A percentile compares a stretch with the other conserved stretches of the same genome.
These are phyloP conservation scores for Ceratocystis alfenasii DNA, from an alignment of 2,329 filamentous ascomycete species.

Conservation along the genomic window DNA sequence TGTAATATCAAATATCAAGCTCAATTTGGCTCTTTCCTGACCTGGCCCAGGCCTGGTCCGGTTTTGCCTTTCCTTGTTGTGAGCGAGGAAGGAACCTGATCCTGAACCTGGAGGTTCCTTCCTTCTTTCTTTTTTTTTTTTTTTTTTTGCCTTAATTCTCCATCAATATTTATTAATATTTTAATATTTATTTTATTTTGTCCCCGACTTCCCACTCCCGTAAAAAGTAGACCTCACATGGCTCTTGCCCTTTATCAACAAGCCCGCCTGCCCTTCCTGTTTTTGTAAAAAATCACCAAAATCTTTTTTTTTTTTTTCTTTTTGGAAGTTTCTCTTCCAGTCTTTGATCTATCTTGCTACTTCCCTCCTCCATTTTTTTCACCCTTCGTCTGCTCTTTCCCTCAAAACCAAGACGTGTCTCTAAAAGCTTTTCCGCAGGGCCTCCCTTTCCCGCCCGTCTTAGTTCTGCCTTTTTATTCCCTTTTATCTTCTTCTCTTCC, in stretches of 20 bases:
- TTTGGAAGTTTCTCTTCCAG: not conserved
- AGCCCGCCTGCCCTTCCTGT: constrained; percentile 1
- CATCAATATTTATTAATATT: not conserved
- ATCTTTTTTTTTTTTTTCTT: not conserved
- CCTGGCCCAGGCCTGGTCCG: not conserved
- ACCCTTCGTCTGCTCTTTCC: constrained; percentile 6
- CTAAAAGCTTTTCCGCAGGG: not conserved
- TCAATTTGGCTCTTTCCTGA: not conserved
- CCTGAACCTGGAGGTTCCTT: not conserved
- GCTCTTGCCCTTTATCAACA: constrained; percentile 2
- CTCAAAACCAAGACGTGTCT: not conserved
- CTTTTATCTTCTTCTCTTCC: not conserved
- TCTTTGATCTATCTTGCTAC: not conserved
- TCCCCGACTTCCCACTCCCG: not conserved
- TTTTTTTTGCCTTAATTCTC: not conserved
- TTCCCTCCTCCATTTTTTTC: not conserved
- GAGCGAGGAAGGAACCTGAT: not conserved
- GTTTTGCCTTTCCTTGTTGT: not conserved
- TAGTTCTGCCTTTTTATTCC: not conserved
- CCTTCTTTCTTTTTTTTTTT: not conserved
- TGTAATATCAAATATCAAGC: constrained; percentile 2
- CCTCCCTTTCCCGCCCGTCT: not conserved
- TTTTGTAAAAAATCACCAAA: not conserved
- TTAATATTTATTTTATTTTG: not conserved
- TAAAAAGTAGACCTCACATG: not conserved